A percentile compares a stretch with the other conserved stretches of the same genome.
These are phyloP conservation scores for Trichoderma sp. DNA, from an alignment of 2,329 filamentous ascomycete species.

Conservation along the genomic window DNA sequence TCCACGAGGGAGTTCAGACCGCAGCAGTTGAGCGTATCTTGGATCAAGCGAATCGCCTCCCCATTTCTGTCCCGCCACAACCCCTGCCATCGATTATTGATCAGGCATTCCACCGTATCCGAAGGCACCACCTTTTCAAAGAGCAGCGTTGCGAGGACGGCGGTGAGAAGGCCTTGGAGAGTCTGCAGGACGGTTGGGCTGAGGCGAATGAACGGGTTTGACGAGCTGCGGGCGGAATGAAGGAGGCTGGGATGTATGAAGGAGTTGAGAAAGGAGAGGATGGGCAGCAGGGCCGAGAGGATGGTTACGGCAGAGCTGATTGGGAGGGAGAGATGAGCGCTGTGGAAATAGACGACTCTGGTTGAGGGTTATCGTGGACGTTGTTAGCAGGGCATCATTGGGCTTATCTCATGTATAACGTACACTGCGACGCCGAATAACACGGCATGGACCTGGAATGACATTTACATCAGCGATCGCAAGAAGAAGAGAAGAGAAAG, in stretches of 20 bases:
- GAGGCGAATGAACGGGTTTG: slow-evolving; percentile 33
- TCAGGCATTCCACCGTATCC: slow-evolving; percentile 50
- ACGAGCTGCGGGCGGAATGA: slow-evolving; percentile 34
- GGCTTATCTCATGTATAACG: slow-evolving; percentile 1
- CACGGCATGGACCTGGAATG: slow-evolving; percentile 36
- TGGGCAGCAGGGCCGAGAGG: slow-evolving; percentile 46
- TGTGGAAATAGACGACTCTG: slow-evolving; percentile 48
- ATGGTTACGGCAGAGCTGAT: slow-evolving; percentile 44
- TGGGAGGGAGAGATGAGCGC: slow-evolving; percentile 47
- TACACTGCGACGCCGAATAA: slow-evolving; percentile 42
- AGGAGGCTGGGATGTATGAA: slow-evolving; percentile 42
- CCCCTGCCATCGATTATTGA: slow-evolving; percentile 60
- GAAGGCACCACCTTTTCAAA: slow-evolving; percentile 43
- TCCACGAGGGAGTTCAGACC: slow-evolving; percentile 63
- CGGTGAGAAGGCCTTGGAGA: slow-evolving; percentile 48
- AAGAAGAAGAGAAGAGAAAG: background rate
- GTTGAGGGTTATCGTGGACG: background rate
- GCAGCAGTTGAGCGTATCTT: slow-evolving; percentile 69
- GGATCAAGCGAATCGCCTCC: slow-evolving; percentile 59
- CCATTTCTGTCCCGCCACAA: slow-evolving; percentile 58
- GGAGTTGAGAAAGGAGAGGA: slow-evolving; percentile 45
- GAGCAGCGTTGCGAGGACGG: slow-evolving; percentile 52
- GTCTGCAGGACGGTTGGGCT: slow-evolving; percentile 45
- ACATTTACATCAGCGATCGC: background rate
- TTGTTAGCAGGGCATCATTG: background rate